Evolutionary conservation across 805 yeast species (phyloP), one percentile per base, ranked within the genome.

Genomic region (Starmera caribaea): DNA sequence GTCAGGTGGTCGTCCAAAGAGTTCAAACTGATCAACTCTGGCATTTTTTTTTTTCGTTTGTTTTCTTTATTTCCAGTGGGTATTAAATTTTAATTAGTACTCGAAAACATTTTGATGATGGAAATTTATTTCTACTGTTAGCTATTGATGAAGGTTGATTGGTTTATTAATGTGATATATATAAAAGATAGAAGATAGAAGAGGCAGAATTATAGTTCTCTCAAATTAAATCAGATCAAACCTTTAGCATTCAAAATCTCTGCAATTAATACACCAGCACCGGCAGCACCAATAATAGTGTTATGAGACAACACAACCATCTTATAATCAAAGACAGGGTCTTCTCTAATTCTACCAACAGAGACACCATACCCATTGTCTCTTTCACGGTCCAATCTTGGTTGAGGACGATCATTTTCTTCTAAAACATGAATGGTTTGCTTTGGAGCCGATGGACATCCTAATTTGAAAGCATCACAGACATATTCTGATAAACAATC

Each of bases 241-340:
- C 76, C 72, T 67, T 82, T 88, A 44, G 89, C 89, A 44, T 74
- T 63, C 53, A 92, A 71, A 40, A 88, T 71, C 69, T 92, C 98
- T 39, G 95, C 98, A 59, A 92, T 92, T 62, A 92, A 76, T 45
- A 92, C 73, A 62, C 98, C 98, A 8, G 97, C 83, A 60, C 98
- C 98, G 21, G 98, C 98, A 56, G 98, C 98, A 57, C 98, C 98
- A 50, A 92, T 86, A 54, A 92, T 75, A 40, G 98, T 92, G 73
- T 92, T 92, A 65, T 92, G 98, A 24, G 97, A 89, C 49, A 92
- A 69, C n/a, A 88, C 92, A 40, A 92, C 96, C 89, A 92, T 90
- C 68, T 92, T 92, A 69, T 74, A 78, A 62, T 92, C 98, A 51
- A 92, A 72, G 11, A 92, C 86, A 8, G 95, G 88, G 59, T 92